phyloP scores from a whole-genome alignment of 371 early-diverging fungal genomes.

The Mucor saturninus region DNA sequence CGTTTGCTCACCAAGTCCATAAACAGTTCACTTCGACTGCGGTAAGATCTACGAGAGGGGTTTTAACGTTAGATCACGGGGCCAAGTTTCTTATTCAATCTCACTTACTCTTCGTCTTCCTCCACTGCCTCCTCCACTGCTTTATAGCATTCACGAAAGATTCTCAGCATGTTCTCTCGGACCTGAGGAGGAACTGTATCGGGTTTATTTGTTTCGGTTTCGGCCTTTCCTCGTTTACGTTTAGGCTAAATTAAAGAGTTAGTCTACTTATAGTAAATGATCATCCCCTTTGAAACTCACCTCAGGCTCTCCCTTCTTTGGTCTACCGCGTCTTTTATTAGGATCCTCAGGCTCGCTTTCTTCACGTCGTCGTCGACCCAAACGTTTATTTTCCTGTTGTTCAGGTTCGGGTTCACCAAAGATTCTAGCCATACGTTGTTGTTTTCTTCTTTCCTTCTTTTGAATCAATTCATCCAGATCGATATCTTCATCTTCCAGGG shows the following conservation, averaged over 20 bases:
- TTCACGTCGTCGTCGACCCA: conserved; percentile 26
- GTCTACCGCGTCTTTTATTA: conserved; percentile 57
- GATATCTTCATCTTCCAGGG: conserved; percentile 65
- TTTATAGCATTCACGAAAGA: conserved; percentile 56
- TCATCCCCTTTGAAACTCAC: neutral
- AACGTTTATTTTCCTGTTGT: conserved; percentile 6
- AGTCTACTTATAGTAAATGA: too few relatives aligned
- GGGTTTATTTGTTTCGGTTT: conserved; percentile 26
- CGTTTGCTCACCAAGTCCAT: conserved; percentile 75
- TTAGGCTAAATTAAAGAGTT: conserved; percentile 16
- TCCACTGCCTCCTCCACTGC: conserved; percentile 61
- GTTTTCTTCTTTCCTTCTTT: conserved; percentile 32
- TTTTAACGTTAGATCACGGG: neutral
- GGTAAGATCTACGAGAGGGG: conserved; percentile 18
- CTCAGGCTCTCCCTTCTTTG: conserved; percentile 31
- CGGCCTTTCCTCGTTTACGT: conserved; percentile 29
- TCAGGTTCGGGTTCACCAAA: conserved; percentile 15
- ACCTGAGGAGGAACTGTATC: conserved; percentile 42
- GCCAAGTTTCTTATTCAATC: too few relatives aligned
- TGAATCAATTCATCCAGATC: conserved; percentile 68
- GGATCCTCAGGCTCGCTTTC: conserved; percentile 10
- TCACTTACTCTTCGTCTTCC: conserved; percentile 52
- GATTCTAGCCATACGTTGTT: conserved; percentile 20
- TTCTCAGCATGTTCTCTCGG: conserved; percentile 53
- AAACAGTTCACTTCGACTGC: conserved; percentile 72